Evolutionary conservation across 2,329 filamentous ascomycete species (phyloP), one percentile per base, ranked within the genome.

Genomic region (Lomentospora prolificans): DNA sequence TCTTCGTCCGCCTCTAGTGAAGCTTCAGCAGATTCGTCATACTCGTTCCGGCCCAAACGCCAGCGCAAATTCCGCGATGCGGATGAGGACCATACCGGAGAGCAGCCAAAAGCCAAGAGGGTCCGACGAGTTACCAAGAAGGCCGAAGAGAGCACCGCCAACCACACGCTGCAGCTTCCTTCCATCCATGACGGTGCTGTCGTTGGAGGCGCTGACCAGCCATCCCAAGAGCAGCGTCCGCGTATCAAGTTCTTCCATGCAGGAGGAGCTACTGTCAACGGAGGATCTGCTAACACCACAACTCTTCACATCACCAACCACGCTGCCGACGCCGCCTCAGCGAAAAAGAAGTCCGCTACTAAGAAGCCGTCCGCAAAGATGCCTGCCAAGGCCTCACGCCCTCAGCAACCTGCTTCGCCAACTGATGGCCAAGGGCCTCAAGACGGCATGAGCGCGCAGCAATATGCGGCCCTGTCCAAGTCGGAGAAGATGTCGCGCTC

Each of bases 401-500:
- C 30, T 7, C 50, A 17, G 25, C 50, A 46, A 25, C 30, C 30
- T 12, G 30, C 6, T 12, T 33, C 30, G n/a, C 19, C 41, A 5
- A 22, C 41, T n/a, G 28, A 48, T 41, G 9, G 19, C 6, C 41
- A 56, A 22, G 54, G 33, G 3, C 24, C 28, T 27, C 44, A 59
- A 24, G 58, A 55, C 25, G 57, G 57, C 9, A 57, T 60, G 57
- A 58, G 59, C 25, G 55, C 51, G 22, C 82, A 82, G 68, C 78
- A 81, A 54, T 83, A 83, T 62, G 75, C 76, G 33, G 72, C 76
- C 46, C 82, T 83, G 79, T 82, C 78, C 51, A 84, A 84, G 69
- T 81, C 78, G 28, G 80, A 84, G 68, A 84, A 84, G 72, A 83
- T 84, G 80, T 81, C 77, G n/a, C 75, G 75, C 17, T 82, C 79